Conservation (phyloP, 495 filamentous ascomycete genomes). For the Monascus purpureus region DNA sequence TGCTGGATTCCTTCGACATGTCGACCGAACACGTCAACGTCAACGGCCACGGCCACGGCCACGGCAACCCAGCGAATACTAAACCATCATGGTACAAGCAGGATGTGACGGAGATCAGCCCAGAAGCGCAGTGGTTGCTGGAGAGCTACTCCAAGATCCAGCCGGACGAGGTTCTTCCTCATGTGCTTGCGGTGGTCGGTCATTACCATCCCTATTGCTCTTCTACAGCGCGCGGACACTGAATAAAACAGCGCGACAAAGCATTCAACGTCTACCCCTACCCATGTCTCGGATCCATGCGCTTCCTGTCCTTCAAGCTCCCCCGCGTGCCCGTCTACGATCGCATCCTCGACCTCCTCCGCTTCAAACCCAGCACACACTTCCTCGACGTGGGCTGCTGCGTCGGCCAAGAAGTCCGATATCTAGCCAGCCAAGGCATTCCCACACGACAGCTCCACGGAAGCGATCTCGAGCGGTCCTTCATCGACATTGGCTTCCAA, state of each 20-base stretch:
- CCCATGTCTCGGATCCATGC: conserved; percentile 39
- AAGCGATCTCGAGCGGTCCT: conserved; percentile 23
- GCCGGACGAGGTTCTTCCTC: conserved; percentile 22
- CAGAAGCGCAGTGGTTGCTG: conserved; percentile 16
- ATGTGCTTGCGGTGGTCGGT: conserved; percentile 26
- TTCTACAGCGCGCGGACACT: background rate
- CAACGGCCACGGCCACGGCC: too few species aligned
- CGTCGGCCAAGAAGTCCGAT: conserved; percentile 25
- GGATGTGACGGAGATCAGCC: conserved; percentile 9
- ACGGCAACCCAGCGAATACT: too few species aligned
- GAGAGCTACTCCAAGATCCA: conserved; percentile 27
- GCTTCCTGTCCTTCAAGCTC: conserved; percentile 34
- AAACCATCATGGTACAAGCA: conserved; percentile 7
- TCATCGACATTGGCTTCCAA: conserved; percentile 33
- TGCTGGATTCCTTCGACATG: too few species aligned
- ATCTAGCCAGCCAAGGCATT: conserved; percentile 6
- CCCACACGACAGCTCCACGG: conserved; percentile 8
- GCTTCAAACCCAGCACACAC: conserved; percentile 21
- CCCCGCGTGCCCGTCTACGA: conserved; percentile 17
- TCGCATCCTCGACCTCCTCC: conserved; percentile 24
- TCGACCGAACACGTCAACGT: too few species aligned
- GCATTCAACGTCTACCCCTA: conserved; percentile 16
- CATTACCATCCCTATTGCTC: conserved; percentile 1
- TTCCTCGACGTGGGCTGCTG: conserved; percentile 30
- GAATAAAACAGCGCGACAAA: background rate